A percentile compares a stretch with the other conserved stretches of the same genome.
Conservation (phyloP, 2,329 filamentous ascomycete genomes). For the Fusarium sp. region DNA sequence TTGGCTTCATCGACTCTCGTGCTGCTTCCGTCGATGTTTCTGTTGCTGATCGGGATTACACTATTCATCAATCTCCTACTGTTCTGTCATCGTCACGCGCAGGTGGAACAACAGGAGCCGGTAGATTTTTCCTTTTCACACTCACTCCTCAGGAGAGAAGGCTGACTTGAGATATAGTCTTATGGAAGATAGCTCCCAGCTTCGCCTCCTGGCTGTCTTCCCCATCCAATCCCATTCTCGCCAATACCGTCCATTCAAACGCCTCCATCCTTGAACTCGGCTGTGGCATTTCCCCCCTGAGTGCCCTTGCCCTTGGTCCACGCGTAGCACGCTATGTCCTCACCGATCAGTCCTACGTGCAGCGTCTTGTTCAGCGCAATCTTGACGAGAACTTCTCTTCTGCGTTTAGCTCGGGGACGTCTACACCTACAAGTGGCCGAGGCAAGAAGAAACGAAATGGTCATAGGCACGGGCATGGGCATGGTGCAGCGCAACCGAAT, state of each 20-base stretch:
- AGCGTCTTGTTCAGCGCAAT: conserved; percentile 81
- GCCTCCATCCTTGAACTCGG: conserved; percentile 84
- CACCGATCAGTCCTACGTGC: conserved; percentile 90
- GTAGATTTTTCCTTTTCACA: conserved; percentile 46
- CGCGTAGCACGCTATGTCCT: conserved; percentile 75
- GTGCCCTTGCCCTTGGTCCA: conserved; percentile 75
- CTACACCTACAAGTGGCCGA: conserved; percentile 19
- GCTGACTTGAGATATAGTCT: conserved; percentile 62
- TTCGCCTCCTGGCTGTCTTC: conserved; percentile 84
- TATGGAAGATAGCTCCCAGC: conserved; percentile 91
- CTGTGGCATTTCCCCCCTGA: conserved; percentile 85
- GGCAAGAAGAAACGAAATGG: conserved; percentile 35
- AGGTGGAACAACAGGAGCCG: conserved; percentile 67
- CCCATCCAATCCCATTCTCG: conserved; percentile 71
- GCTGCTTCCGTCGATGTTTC: conserved; percentile 73
- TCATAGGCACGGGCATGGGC: conserved; percentile 28
- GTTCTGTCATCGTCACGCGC: conserved; percentile 81
- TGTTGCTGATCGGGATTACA: conserved; percentile 76
- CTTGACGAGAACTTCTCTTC: conserved; percentile 68
- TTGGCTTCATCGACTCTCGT: conserved; percentile 86
- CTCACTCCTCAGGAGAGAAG: conserved; percentile 6
- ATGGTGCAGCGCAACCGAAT: conserved; percentile 45
- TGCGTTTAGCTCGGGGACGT: conserved; percentile 17
- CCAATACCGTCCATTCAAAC: conserved; percentile 57
- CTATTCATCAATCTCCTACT: conserved; percentile 84